Conservation (phyloP, 2,329 filamentous ascomycete species). For the Pyrenochaeta sp. region DNA sequence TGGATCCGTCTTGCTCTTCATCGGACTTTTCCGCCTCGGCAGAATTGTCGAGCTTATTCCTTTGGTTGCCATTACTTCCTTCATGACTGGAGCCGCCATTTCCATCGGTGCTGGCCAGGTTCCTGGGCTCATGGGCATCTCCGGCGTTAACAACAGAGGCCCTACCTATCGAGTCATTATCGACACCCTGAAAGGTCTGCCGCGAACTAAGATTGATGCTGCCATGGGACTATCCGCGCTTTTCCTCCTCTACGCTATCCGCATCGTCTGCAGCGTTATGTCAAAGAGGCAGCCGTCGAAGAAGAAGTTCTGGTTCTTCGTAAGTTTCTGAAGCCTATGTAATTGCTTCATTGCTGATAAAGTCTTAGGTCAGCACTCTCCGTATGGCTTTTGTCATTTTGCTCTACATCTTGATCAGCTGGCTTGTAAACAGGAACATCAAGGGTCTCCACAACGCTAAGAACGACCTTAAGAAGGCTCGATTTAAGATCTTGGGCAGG, state of each 20-base stretch:
- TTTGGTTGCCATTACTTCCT: conserved; percentile 87
- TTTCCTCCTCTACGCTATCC: conserved; percentile 73
- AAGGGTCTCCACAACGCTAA: conserved; percentile 52
- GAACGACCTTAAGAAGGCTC: conserved; percentile 59
- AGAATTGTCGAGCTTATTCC: conserved; percentile 96
- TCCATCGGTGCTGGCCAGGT: conserved; percentile 88
- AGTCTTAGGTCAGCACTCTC: conserved; percentile 70
- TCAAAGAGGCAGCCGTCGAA: conserved; percentile 74
- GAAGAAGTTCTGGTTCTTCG: conserved; percentile 87
- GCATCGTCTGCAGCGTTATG: conserved; percentile 67
- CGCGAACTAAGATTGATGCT: conserved; percentile 74
- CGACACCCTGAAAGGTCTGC: conserved; percentile 78
- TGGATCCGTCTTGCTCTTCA: conserved; percentile 78
- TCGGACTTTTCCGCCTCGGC: conserved; percentile 81
- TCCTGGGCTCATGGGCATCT: conserved; percentile 80
- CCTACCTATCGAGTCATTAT: conserved; percentile 86
- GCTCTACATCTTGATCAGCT: conserved; percentile 90
- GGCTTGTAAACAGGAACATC: conserved; percentile 71
- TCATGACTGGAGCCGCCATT: conserved; percentile 97
- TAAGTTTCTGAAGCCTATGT: conserved; percentile 10
- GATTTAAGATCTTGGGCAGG: conserved; percentile 68
- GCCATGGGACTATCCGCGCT: conserved; percentile 86
- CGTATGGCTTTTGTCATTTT: conserved; percentile 90
- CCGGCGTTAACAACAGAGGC: conserved; percentile 75
- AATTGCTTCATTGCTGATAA: background rate